Conservation (phyloP, 1,284 basidiomycete species). For the Pseudozyma hubeiensis region DNA sequence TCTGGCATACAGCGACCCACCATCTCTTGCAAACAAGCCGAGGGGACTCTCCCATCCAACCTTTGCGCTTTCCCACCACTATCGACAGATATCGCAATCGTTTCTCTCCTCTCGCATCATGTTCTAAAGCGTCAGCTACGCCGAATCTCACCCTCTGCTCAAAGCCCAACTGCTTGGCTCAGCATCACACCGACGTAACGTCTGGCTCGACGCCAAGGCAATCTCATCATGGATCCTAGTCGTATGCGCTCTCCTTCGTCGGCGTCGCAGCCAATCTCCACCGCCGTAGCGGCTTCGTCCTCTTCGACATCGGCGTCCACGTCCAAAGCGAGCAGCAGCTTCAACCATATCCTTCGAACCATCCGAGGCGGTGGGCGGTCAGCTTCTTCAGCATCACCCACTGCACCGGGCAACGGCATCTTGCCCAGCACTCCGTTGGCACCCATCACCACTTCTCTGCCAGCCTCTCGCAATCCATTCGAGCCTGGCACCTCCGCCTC, state of each 20-base stretch:
- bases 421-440: slow-evolving; percentile 29
- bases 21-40: no score
- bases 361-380: slow-evolving; percentile 30
- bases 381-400: slow-evolving; percentile 23
- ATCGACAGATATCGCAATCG: neutral
- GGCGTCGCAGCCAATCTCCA: slow-evolving; percentile 18
- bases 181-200: neutral
- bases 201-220: neutral
- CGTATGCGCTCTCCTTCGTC: slow-evolving; percentile 31
- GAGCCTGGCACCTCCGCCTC: slow-evolving; percentile 20
- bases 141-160: neutral
- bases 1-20: neutral
- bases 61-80: neutral
- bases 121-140: neutral
- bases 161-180: neutral
- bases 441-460: slow-evolving; percentile 42
- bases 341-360: slow-evolving; percentile 46
- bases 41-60: no score
- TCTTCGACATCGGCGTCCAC: slow-evolving; percentile 15
- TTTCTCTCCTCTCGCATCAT: neutral
- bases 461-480: slow-evolving; percentile 23
- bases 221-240: slow-evolving; percentile 28
- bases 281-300: slow-evolving; percentile 16
- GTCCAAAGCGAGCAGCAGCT: slow-evolving; percentile 36
- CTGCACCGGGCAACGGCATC: slow-evolving; percentile 24